Base-by-base conservation (phyloP, 257 asterid species). In the Gentiana macrophylla region DNA sequence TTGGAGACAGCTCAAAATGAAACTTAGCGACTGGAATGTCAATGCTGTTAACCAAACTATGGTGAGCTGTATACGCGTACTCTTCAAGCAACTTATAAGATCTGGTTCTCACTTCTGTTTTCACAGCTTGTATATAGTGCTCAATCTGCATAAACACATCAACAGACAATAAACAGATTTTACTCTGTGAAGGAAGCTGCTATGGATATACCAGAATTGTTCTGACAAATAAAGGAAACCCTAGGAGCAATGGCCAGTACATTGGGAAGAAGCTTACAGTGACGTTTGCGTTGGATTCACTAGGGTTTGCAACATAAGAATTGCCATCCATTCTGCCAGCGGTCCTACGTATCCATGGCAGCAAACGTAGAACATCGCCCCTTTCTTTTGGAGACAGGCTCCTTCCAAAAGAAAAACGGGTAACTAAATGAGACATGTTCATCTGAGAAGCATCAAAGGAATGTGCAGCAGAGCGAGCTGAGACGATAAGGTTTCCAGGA, bases 61-160 rank as follows among this genome's bases (percentile, higher is more conserved):
- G 85, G 68, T 88, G 99, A 1, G 97, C 95, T 48, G 97, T 88
- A 74, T 92, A 92, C 66, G 83, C 99, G 3, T 88, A 74, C 73
- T 88, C 95, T 74, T 92, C 99, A 32, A 82, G 83, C 72, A 86
- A 63, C 77, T 82, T 88, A 70, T 83, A 74, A 52, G 94, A 80
- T 72, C 82, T 72, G 44, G 95, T 83, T 86, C 77, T 77, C 85
- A 83, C 97, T 78, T 92, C 99, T 49, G 84, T 81, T 73, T 92
- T 92, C 69, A 85, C 97, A 37, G 84, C 89, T 77, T 92, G 99
- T 66, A 92, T 80, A 77, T 79, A 92, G 72, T 92, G 99, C 74
- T 92, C 99, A 57, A 92, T 70, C 99, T 92, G 94, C 79, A 80
- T 64, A 61, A 38, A 37, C 12, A 6, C 53, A 55, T 43, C 32